These are phyloP conservation scores for Vanrija sp. DNA, from an alignment of 1,284 basidiomycete genomes.

Conservation along the genomic window DNA sequence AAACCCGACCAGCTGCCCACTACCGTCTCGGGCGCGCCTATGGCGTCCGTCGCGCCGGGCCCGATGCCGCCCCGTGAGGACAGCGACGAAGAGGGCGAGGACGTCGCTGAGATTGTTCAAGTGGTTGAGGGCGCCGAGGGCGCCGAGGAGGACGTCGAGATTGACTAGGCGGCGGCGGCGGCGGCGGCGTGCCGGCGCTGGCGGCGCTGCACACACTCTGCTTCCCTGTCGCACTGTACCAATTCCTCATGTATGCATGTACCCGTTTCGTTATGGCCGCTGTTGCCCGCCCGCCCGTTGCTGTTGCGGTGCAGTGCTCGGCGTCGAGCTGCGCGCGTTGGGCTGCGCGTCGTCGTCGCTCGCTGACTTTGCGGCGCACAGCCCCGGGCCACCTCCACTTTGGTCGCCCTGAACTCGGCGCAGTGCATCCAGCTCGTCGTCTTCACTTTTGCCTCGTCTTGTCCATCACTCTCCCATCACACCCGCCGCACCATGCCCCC, in stretches of 20 bases:
- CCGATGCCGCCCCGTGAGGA: conserved; percentile 20
- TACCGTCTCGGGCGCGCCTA: conserved; percentile 32
- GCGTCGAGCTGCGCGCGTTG: too few relatives aligned
- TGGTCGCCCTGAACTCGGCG: too few relatives aligned
- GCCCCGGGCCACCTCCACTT: too few relatives aligned
- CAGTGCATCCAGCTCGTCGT: neutral
- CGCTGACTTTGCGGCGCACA: too few relatives aligned
- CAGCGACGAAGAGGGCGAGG: conserved; percentile 7
- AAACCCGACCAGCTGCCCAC: conserved; percentile 43
- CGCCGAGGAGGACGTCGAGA: neutral
- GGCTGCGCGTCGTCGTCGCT: too few relatives aligned
- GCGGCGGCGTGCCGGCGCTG: too few relatives aligned
- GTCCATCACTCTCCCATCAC: neutral
- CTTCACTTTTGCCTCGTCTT: neutral
- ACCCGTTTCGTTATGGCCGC: too few relatives aligned
- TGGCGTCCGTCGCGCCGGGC: conserved; percentile 34
- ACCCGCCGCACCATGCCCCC: too few relatives aligned
- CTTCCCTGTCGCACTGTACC: neutral
- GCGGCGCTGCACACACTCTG: neutral
- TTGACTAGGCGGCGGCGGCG: neutral
- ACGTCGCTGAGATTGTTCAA: conserved; percentile 8
- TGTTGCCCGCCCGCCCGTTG: too few relatives aligned
- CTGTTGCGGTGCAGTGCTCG: too few relatives aligned
- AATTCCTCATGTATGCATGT: neutral
- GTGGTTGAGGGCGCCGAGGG: neutral